Conservation (phyloP, 768 basidiomycete species). For the Leccinellum luteum region DNA sequence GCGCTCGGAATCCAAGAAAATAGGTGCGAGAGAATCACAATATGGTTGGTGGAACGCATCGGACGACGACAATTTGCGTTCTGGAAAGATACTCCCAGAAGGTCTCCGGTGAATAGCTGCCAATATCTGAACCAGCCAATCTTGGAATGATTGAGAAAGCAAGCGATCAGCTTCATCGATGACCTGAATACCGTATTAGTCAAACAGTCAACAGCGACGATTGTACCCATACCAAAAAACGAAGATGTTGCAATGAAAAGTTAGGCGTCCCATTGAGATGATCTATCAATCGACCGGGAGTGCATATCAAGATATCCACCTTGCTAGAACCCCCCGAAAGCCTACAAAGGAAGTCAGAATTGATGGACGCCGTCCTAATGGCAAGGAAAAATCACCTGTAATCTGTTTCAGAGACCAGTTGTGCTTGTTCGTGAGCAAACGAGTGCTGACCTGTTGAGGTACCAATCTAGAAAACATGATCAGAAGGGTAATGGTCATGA, state of each 20-base stretch:
- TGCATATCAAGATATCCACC: slow-evolving; percentile 92
- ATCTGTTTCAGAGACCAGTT: slow-evolving; percentile 63
- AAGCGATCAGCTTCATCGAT: slow-evolving; percentile 99
- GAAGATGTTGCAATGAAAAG: slow-evolving; percentile 90
- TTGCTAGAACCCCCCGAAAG: slow-evolving; percentile 84
- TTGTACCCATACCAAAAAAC: slow-evolving; percentile 74
- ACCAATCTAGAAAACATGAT: slow-evolving; percentile 47
- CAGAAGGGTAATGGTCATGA: background rate
- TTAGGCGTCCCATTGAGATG: slow-evolving; percentile 86
- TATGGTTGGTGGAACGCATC: slow-evolving; percentile 1
- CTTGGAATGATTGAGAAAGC: slow-evolving; percentile 92
- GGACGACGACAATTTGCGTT: slow-evolving; percentile 3
- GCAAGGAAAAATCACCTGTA: slow-evolving; percentile 40
- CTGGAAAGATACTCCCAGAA: background rate
- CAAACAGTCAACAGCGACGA: background rate
- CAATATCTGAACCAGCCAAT: slow-evolving; percentile 86
- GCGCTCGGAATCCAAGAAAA: slow-evolving; percentile 39
- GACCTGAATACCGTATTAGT: slow-evolving; percentile 48
- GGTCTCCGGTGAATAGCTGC: slow-evolving; percentile 58
- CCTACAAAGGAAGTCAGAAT: slow-evolving; percentile 34
- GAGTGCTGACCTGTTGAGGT: slow-evolving; percentile 93
- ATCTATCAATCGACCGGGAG: slow-evolving; percentile 93
- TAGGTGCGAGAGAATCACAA: slow-evolving; percentile 57
- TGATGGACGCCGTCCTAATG: background rate
- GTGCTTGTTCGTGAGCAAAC: slow-evolving; percentile 86